Base-by-base conservation (phyloP, 2,329 filamentous ascomycete species). In the Aspergillus sp. region DNA sequence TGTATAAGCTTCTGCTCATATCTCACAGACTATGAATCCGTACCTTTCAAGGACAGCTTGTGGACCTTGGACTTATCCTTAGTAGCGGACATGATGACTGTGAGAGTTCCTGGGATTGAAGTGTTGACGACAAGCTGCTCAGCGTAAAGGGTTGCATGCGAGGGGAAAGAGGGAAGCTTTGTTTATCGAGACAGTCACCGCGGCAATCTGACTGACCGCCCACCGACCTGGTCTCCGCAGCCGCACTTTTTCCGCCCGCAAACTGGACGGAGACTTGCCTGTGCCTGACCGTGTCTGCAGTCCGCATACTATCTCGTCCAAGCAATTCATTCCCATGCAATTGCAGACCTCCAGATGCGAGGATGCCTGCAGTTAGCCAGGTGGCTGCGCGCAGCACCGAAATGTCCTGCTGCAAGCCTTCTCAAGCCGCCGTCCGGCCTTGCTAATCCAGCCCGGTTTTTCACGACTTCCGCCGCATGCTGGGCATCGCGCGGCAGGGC, bases 41-140 rank as follows among this genome's bases (percentile, higher is more conserved):
- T 56, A 79, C 78, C 77, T 72, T 77, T 78, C 56, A 77, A 83
- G 39, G 93, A 91, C 64, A 99, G 86, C 83, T 96, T 98, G 82
- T 99, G 95, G 62, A 92, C 88, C 79, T 97, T 96, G 68, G 91
- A 91, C 72, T 92, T 92, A 71, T 87, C 85, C 65, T 83, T 84
- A 62, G 82, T 73, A 19, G 79, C 75, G 11, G 81, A 75, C 78
- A 80, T 80, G 27, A 36, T 36, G 32, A 11, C 32, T 36, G 53
- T 71, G 68, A 23, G 32, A 10, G 50, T 25, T 42, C 6, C 17
- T 13, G 47, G 21, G 5, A n/a, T 23, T 17, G 25, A 41, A 21
- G 30, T 51, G 48, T 42, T 57, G 36, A n/a, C n/a, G 10, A n/a
- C 10, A 48, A 21, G 42, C 19, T 30, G 10, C 25, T 8, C 8